Percentiles rank a stretch among this genome's conserved stretches.
These are phyloP conservation scores for Physocladia obscura DNA, from an alignment of 192 early-diverging fungal genomes.

Conservation along the genomic window DNA sequence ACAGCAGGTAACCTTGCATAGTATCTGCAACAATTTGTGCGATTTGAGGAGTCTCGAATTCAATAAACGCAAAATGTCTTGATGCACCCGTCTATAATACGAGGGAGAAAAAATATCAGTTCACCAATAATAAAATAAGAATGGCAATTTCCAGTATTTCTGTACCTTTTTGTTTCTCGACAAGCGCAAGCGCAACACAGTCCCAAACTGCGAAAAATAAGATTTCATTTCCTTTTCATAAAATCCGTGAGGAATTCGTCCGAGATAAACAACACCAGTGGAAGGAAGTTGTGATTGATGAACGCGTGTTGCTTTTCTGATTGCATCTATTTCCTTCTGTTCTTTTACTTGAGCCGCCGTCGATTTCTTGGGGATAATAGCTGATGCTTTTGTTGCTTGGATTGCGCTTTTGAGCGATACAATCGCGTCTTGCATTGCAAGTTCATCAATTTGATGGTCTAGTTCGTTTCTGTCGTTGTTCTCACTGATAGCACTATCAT, in stretches of 20 bases:
- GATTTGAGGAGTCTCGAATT: slow-evolving; percentile 77
- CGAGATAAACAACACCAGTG: slow-evolving; percentile 82
- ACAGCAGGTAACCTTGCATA: slow-evolving; percentile 65
- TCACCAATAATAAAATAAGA: too few relatives aligned
- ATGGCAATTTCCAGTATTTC: too few relatives aligned
- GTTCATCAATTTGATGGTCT: not conserved
- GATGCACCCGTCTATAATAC: slow-evolving; percentile 80
- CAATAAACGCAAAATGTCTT: slow-evolving; percentile 93
- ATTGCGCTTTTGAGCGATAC: not conserved
- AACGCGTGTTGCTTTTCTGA: not conserved
- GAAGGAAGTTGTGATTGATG: not conserved
- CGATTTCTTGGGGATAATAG: not conserved
- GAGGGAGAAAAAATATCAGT: too few relatives aligned
- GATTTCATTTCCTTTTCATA: slow-evolving; percentile 87
- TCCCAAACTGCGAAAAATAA: slow-evolving; percentile 95
- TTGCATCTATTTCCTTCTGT: too few relatives aligned
- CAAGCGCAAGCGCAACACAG: slow-evolving; percentile 71
- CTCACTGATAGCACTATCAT: slow-evolving; percentile 6
- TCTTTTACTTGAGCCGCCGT: slow-evolving; percentile 5
- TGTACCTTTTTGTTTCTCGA: slow-evolving; percentile 84
- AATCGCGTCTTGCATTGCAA: slow-evolving; percentile 25
- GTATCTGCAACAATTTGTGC: slow-evolving; percentile 91
- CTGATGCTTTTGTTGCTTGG: not conserved
- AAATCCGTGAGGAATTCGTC: slow-evolving; percentile 93
- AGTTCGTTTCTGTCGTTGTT: slow-evolving; percentile 24